Base-by-base conservation (phyloP, 2,329 filamentous ascomycete genomes). In the Ophiostoma montium region DNA sequence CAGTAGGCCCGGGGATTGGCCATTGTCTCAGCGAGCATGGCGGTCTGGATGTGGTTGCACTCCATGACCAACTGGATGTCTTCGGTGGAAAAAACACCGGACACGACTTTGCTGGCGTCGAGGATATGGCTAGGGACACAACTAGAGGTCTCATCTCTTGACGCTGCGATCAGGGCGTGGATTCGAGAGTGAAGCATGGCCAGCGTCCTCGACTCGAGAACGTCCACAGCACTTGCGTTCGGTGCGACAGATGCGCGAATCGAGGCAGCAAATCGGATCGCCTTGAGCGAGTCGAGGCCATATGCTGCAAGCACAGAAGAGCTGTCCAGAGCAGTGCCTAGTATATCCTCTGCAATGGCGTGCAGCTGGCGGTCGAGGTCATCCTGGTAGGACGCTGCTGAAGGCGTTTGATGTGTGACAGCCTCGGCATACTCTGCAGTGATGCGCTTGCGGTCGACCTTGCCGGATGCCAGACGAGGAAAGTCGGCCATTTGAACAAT, bases 381-480 rank as follows among this genome's bases (percentile, higher is more conserved):
- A 51, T 66, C 59, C 11, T 56, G 53, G 19, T 54, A 57, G 1
- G 51, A 32, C 0, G 49, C 44, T 0, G 57, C 50, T 0, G 50
- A 46, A 1, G 53, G n/a, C 32, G 18, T 9, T 23, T 12, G 18
- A 23, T 49, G 48, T 12, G 16, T 48, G n/a, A 30, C n/a, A n/a
- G 50, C 10, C 12, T 38, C 48, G 5, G 49, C 46, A 56, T 82
- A 85, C 8, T 75, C 66, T 1, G 67, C 60, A 55, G 78, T 70
- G 8, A 95, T 65, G 12, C 62, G 64, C 56, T 78, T 82, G 47
- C 78, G 79, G 58, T 95, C 84, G 13, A 89, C 72, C 59, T 95
- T 95, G 1, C 89, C 89, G 1, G 87, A 94, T 2, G 87, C 71
- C 18, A 95, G 67, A 47, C 82, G 78, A 1, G 87, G 87, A 50